phyloP scores from a whole-genome alignment of 192 early-diverging fungal species.

The Kickxella alabastrina region DNA sequence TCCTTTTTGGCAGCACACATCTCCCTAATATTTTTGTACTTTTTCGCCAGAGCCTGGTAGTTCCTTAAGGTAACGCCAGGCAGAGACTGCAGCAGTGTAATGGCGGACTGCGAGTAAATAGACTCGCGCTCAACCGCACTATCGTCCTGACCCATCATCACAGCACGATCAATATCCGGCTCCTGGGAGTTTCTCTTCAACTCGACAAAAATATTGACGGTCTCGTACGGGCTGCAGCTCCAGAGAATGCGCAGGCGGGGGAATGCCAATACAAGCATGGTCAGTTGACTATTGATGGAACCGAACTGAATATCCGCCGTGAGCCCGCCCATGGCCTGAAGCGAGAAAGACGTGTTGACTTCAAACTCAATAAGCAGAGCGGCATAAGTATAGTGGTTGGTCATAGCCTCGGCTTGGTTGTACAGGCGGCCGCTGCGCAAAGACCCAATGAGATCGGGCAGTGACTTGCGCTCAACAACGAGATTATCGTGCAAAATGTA shows the following conservation, averaged over 20 bases:
- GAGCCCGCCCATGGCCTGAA: constrained; percentile 55
- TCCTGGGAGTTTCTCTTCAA: constrained; percentile 77
- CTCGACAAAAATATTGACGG: constrained; percentile 86
- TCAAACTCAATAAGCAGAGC: constrained; percentile 93
- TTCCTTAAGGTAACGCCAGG: constrained; percentile 83
- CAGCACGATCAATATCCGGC: constrained; percentile 66
- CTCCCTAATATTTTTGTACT: constrained; percentile 60
- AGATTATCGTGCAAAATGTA: constrained; percentile 84
- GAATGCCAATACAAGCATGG: constrained; percentile 75
- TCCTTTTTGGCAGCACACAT: constrained; percentile 54
- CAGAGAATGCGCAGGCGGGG: constrained; percentile 82
- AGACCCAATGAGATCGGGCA: constrained; percentile 81
- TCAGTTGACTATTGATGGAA: constrained; percentile 70
- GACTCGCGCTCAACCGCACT: constrained; percentile 58
- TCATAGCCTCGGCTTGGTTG: constrained; percentile 88
- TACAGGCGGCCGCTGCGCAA: constrained; percentile 83
- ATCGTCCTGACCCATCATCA: constrained; percentile 66
- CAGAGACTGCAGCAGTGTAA: constrained; percentile 76
- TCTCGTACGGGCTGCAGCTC: constrained; percentile 80
- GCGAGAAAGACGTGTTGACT: constrained; percentile 72
- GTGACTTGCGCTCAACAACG: constrained; percentile 89
- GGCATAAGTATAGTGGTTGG: constrained; percentile 69
- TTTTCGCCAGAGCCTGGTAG: constrained; percentile 70
- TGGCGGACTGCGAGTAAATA: constrained; percentile 64
- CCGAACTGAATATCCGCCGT: constrained; percentile 54